Conservation (phyloP, 805 yeast genomes). For the Lipomyces starkeyi region DNA sequence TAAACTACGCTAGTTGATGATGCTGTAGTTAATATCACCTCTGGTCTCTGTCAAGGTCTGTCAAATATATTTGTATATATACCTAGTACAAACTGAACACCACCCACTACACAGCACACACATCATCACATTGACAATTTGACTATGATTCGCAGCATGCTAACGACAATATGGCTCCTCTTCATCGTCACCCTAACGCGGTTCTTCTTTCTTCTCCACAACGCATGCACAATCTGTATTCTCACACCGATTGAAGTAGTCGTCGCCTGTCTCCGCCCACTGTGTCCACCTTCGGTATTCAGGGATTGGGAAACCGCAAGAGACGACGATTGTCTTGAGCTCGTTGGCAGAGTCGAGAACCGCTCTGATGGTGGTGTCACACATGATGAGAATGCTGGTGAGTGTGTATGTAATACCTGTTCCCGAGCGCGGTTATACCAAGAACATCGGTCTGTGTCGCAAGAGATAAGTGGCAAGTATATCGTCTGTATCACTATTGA, state of each 20-base stretch:
- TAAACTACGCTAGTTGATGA: not conserved
- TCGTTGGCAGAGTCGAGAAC: not conserved
- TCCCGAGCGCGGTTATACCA: slow-evolving; percentile 3
- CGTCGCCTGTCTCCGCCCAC: slow-evolving; percentile 27
- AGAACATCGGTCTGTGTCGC: slow-evolving; percentile 9
- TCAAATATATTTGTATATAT: not conserved
- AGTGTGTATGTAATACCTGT: not conserved
- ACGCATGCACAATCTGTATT: slow-evolving; percentile 16
- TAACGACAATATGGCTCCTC: slow-evolving; percentile 7
- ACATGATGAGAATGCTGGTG: slow-evolving; percentile 2
- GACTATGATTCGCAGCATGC: not conserved
- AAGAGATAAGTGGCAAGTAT: slow-evolving; percentile 2
- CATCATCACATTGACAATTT: not conserved
- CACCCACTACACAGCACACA: not conserved
- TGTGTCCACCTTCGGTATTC: slow-evolving; percentile 33
- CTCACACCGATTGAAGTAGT: slow-evolving; percentile 31
- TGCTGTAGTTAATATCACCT: not conserved
- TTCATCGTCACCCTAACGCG: slow-evolving; percentile 18
- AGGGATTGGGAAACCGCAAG: slow-evolving; percentile 26
- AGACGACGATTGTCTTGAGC: not conserved
- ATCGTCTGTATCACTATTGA: not conserved
- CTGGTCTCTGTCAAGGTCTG: not conserved
- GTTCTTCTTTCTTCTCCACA: slow-evolving; percentile 27
- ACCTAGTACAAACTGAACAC: not conserved
- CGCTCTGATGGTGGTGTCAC: not conserved